Evolutionary conservation across 2,329 filamentous ascomycete genomes (phyloP), one percentile per base, ranked within the genome.

Genomic region (Alternaria sp.): DNA sequence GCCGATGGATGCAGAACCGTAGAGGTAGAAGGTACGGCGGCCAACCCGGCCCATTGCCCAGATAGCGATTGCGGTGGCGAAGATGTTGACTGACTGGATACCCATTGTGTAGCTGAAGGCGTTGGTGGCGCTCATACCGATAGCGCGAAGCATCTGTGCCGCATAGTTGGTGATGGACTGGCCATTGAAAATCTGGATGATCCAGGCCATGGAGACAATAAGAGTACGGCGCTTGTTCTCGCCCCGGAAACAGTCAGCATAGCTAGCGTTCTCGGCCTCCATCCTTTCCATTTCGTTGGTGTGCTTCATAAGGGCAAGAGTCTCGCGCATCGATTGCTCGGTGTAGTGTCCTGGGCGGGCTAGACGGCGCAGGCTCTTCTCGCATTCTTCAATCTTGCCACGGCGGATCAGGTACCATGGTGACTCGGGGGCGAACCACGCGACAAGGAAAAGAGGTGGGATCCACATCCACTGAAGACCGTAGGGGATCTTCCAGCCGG

Each of bases 301-400:
- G 73, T 94, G 91, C 2, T 92, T 86, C 90, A 96, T 95, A 90
- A 94, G 93, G 67, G 90, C 88, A 59, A 95, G 84, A 0, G 90
- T 94, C 36, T 62, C 53, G 8, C 51, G 51, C 51, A 54, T 59
- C n/a, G 46, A 58, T 18, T 55, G 44, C 38, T 89, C 85, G 1
- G 86, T 88, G 63, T 91, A 87, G 51, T 81, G 80, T 63, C 85
- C 81, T 11, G 91, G 80, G 9, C 88, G 86, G 54, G 88, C 79
- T 25, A 92, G 82, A 87, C 82, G 46, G 81, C n/a, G 34, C 25
- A 61, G 45, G 11, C 54, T 79, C 80, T 90, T 90, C 38, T 89
- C 90, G 49, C 58, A 52, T 27, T 90, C 86, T 3, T 87, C 85
- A 45, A 85, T 77, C 44, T 83, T 84, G 41, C 86, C 87, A 64